phyloP scores from a whole-genome alignment of 441 rosid genomes.

The Eutrema salsugineum region DNA sequence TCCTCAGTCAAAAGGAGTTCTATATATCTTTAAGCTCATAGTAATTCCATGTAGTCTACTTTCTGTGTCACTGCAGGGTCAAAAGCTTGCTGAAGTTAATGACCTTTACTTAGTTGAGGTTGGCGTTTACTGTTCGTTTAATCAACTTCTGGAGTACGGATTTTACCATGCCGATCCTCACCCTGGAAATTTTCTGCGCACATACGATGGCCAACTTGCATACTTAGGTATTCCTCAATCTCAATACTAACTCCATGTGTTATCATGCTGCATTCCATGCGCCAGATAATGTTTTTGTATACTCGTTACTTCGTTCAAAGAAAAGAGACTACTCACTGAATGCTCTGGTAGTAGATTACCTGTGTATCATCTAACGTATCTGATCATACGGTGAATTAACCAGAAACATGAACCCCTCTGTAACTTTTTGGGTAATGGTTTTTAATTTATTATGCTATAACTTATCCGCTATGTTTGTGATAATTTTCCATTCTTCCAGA shows the following conservation, averaged over 20 bases:
- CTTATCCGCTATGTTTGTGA: neutral
- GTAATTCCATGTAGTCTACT: slow-evolving; percentile 17
- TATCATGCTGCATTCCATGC: neutral
- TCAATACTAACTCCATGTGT: neutral
- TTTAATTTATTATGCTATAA: neutral
- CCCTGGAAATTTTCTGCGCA: slow-evolving; percentile 94
- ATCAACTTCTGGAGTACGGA: slow-evolving; percentile 89
- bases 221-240: slow-evolving; percentile 59
- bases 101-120: slow-evolving; percentile 87
- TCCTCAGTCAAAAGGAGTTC: neutral
- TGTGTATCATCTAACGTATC: slow-evolving; percentile 4
- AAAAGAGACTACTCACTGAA: neutral
- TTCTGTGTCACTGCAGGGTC: slow-evolving; percentile 52
- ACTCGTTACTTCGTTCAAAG: neutral
- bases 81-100: slow-evolving; percentile 73
- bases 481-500: neutral
- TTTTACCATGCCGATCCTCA: slow-evolving; percentile 99
- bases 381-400: slow-evolving; percentile 3
- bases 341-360: slow-evolving; percentile 6
- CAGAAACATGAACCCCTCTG: slow-evolving; percentile 2
- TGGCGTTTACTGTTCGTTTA: slow-evolving; percentile 97
- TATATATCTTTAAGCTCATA: neutral
- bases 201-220: slow-evolving; percentile 86
- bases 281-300: neutral
- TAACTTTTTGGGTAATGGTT: neutral